Conservation (phyloP, 768 basidiomycete genomes). For the Suillus paluster region DNA sequence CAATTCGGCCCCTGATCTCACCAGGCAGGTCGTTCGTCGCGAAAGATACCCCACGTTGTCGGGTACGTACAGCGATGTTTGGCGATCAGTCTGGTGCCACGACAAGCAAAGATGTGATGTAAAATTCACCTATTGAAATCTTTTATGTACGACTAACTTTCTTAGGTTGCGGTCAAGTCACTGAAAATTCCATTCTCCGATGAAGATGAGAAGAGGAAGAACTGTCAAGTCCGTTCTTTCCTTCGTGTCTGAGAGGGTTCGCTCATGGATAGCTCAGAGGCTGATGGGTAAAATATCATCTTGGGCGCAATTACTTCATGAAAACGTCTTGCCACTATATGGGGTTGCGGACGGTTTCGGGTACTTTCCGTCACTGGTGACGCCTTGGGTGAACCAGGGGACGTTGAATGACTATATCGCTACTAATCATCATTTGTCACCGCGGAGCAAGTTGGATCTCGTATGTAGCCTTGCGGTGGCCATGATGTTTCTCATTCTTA, state of each 20-base stretch:
- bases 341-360: conserved; percentile 25
- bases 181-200: neutral
- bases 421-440: conserved; percentile 2
- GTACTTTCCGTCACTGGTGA: conserved; percentile 25
- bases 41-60: neutral
- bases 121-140: neutral
- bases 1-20: neutral
- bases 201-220: neutral
- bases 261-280: neutral
- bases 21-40: neutral
- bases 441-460: conserved; percentile 16
- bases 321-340: conserved; percentile 22
- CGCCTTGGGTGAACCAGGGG: conserved; percentile 30
- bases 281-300: conserved; percentile 1
- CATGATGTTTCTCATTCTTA: no score
- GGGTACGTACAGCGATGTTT: neutral
- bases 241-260: neutral
- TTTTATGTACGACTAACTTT: neutral
- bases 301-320: conserved; percentile 15
- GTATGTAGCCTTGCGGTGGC: conserved; percentile 14
- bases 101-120: neutral
- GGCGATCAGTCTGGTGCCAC: neutral
- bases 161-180: conserved; percentile 1
- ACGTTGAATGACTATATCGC: conserved; percentile 21
- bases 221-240: neutral